Conservation (phyloP, 768 basidiomycete species). For the Pholiota molesta region DNA sequence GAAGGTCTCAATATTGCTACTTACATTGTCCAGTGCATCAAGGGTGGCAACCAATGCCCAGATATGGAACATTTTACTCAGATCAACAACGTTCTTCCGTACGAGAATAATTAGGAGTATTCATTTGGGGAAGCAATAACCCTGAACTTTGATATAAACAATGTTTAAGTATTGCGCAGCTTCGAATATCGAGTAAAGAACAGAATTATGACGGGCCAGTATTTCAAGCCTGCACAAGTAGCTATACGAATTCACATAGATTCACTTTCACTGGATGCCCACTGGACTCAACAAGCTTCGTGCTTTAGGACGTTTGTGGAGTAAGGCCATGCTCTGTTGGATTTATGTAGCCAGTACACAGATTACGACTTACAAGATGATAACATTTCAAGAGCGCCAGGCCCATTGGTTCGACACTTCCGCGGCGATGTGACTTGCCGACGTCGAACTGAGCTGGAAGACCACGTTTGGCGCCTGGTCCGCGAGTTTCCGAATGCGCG, state of each 20-base stretch:
- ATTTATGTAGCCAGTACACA: too few species aligned
- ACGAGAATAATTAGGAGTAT: constrained; percentile 21
- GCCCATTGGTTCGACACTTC: neutral
- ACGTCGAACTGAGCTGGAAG: neutral
- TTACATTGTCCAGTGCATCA: constrained; percentile 46
- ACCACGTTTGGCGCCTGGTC: neutral
- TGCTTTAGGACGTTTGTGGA: too few species aligned
- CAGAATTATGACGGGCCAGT: too few species aligned
- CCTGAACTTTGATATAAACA: too few species aligned
- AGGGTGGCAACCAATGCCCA: constrained; percentile 22
- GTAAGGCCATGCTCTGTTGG: too few species aligned
- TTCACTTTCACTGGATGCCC: too few species aligned
- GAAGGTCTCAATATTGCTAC: constrained; percentile 49
- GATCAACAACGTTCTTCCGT: constrained; percentile 29
- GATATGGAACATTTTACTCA: constrained; percentile 26
- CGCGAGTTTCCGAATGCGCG: neutral
- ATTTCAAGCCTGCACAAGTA: too few species aligned
- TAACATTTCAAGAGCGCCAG: neutral
- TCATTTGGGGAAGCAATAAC: neutral
- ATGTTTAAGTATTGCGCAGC: too few species aligned
- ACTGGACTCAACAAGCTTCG: too few species aligned
- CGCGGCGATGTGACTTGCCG: neutral
- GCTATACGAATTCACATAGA: too few species aligned
- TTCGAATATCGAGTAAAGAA: too few species aligned
- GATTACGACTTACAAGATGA: too few species aligned